Conservation (phyloP, 768 basidiomycete genomes). For the Paxillus ammoniavirescens region DNA sequence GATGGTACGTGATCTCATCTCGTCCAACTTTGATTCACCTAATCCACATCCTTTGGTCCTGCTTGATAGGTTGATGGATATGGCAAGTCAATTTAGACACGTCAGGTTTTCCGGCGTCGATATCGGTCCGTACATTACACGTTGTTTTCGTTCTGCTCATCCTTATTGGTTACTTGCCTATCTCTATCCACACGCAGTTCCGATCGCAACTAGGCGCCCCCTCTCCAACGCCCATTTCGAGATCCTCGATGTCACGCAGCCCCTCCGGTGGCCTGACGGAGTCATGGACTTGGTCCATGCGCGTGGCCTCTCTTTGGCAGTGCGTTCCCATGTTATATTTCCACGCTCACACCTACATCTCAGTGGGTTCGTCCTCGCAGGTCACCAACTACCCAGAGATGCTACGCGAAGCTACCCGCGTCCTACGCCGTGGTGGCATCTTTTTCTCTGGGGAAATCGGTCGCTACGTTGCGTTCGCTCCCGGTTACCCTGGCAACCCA, state of each 20-base stretch:
- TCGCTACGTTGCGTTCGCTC: constrained; percentile 40
- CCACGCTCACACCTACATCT: constrained; percentile 6
- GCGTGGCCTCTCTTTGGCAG: constrained; percentile 57
- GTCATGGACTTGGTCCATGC: constrained; percentile 72
- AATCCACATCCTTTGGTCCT: constrained; percentile 10
- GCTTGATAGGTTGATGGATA: constrained; percentile 64
- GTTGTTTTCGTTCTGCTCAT: constrained; percentile 8
- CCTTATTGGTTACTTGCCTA: constrained; percentile 8
- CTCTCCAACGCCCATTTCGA: constrained; percentile 62
- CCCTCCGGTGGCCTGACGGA: constrained; percentile 47
- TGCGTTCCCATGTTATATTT: constrained; percentile 33
- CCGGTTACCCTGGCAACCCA: constrained; percentile 25
- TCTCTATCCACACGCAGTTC: constrained; percentile 44
- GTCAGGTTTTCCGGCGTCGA: constrained; percentile 71
- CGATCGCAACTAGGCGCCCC: constrained; percentile 66
- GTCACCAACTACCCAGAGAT: constrained; percentile 51
- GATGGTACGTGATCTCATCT: constrained; percentile 50
- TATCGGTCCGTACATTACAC: constrained; percentile 53
- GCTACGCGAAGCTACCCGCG: constrained; percentile 56
- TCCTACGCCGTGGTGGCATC: constrained; percentile 69
- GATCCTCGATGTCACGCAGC: constrained; percentile 58
- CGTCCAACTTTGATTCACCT: constrained; percentile 16
- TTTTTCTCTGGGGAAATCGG: constrained; percentile 67
- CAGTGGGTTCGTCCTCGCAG: constrained; percentile 36
- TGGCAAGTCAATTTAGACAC: constrained; percentile 64